Base-by-base conservation (phyloP, 2,329 filamentous ascomycete genomes). In the Trichocomaceae sp. region DNA sequence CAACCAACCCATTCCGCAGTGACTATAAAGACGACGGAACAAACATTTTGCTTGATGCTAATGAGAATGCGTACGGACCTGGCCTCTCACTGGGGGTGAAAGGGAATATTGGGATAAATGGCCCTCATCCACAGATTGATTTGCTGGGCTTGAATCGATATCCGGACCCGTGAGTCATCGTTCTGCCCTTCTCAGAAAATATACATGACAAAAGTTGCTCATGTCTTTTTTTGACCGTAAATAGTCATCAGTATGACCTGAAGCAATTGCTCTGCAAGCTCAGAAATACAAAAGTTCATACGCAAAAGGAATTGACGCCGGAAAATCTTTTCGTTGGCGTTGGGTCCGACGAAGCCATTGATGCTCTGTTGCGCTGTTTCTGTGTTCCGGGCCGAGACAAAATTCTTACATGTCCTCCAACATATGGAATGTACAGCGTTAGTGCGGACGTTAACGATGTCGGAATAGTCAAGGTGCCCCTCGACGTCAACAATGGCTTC, bases 11-110 rank as follows among this genome's bases (percentile, higher is more conserved):
- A 12, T 22, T 31, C 13, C 19, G 41, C 68, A 95, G 90, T 76
- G 93, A 99, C 81, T 97, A 99, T 82, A 96, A 99, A 77, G 92
- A 99, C 71, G 88, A 99, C 69, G 93, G 93, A 62, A 92, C 85
- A 57, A 97, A 97, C 67, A 84, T 97, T 65, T 85, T 99, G 51
- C 87, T 99, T 61, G 93, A 99, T 70, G 93, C 93, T 63, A 99
- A 99, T 67, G 93, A 99, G 76, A 99, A 99, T 68, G 90, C 93
- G 57, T 96, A 87, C 66, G 93, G 93, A 0, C 92, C 93, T 0
- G 86, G 88, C 1, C 76, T 96, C 48, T 75, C 79, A 2, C 63
- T 85, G 48, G 72, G 72, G 29, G 64, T 67, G 1, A 66, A 79
- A 41, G 75, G 77, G 10, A 75, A 77, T 49, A 72, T 81, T 10